phyloP scores from a whole-genome alignment of 257 asterid species.

The Solanum pimpinellifolium region DNA sequence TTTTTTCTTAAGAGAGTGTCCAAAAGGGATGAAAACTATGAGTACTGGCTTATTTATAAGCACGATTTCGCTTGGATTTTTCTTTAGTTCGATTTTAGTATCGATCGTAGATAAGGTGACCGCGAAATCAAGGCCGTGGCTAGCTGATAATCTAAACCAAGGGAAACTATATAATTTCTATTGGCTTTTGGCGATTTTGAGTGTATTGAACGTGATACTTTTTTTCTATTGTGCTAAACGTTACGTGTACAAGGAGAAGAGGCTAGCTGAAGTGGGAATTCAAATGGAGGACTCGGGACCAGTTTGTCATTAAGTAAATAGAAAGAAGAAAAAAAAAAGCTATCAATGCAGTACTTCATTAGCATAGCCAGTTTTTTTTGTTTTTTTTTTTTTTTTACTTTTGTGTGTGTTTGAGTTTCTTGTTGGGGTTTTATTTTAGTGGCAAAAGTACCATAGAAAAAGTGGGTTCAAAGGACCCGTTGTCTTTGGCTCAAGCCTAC shows the following conservation, averaged over 20 bases:
- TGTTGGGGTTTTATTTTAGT: not conserved
- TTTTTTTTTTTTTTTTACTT: too few species aligned
- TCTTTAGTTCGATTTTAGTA: conserved; percentile 63
- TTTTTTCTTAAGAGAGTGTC: conserved; percentile 74
- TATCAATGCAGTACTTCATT: not conserved
- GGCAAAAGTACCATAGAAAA: not conserved
- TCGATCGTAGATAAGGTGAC: conserved; percentile 52
- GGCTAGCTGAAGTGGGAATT: conserved; percentile 50
- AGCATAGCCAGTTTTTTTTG: not conserved
- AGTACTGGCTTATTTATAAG: conserved; percentile 77
- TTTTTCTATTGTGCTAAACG: conserved; percentile 37
- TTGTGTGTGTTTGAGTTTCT: not conserved
- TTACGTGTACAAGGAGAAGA: conserved; percentile 80
- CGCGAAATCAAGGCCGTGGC: conserved; percentile 39
- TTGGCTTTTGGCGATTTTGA: conserved; percentile 54
- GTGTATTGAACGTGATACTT: conserved; percentile 34
- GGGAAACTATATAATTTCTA: conserved; percentile 66
- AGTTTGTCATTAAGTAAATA: conserved; percentile 18
- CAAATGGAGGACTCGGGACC: conserved; percentile 44
- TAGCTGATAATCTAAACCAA: conserved; percentile 57
- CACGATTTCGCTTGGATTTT: conserved; percentile 63
- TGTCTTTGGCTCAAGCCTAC: not conserved
- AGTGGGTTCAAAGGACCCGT: not conserved
- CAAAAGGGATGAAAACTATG: conserved; percentile 87
- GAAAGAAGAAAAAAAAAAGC: not conserved